Evolutionary conservation across 1,284 basidiomycete species (phyloP).

Genomic region (Inonotus obliquus): DNA sequence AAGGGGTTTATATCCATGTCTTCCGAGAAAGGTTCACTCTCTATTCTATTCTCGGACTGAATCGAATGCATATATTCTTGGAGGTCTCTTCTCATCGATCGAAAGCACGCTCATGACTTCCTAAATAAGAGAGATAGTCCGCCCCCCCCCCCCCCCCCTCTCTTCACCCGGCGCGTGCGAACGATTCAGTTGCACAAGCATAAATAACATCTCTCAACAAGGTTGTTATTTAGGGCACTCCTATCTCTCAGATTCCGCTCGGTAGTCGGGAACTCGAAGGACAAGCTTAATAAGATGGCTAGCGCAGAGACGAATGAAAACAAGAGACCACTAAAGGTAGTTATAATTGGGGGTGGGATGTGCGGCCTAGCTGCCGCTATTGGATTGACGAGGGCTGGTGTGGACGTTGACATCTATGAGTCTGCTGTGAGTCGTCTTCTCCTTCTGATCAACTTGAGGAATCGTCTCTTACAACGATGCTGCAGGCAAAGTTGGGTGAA

Average conservation of each 20-base stretch:
- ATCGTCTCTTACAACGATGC: neutral
- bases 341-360: conserved; percentile 51
- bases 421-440: conserved; percentile 35
- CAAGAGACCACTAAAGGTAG: conserved; percentile 41
- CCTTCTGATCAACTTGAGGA: neutral
- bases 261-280: neutral
- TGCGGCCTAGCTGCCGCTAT: conserved; percentile 45
- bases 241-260: neutral
- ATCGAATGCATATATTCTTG: neutral
- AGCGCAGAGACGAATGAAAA: neutral
- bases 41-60: neutral
- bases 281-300: neutral
- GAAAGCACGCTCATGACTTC: too few relatives aligned
- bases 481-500: conserved; percentile 42
- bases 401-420: conserved; percentile 47
- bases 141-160: too few relatives aligned
- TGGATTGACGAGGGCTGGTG: conserved; percentile 37
- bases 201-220: neutral
- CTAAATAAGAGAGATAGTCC: neutral
- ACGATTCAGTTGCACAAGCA: neutral
- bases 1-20: neutral
- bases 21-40: neutral
- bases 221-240: neutral
- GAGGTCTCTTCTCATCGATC: neutral
- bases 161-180: neutral